Base-by-base conservation (phyloP, 345 rosid species). In the Populus alba region DNA sequence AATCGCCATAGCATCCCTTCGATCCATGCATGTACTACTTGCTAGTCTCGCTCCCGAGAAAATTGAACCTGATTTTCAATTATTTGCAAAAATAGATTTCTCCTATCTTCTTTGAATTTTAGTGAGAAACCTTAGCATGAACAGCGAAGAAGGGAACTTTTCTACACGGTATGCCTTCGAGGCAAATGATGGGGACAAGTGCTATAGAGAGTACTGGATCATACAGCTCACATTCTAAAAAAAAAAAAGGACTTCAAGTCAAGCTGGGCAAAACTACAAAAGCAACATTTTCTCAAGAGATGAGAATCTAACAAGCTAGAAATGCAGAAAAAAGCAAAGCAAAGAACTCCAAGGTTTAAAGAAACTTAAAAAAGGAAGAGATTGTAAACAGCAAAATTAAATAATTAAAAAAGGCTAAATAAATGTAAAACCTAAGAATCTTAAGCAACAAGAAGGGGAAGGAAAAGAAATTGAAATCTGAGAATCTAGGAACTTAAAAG, bases 11-110 rank as follows among this genome's bases (percentile, higher is more conserved):
- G 93, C 79, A 79, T 93, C 98, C 84, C 97, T 90, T 88, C 91
- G 91, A 89, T 96, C 99, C 99, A 96, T 95, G 89, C 99, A 91
- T 89, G 87, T 83, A 92, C 90, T 79, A 53, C 66, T 75, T 82
- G 77, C 61, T 43, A 71, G 74, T 25, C 29, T 73, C 75, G 76
- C 71, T 76, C 76, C 74, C 61, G 83, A 72, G 73, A 73, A 77
- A 80, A 74, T 81, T 77, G 61, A 68, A 86, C 77, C 83, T 80
- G 61, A 41, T 20, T 70, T 61, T 59, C 43, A 73, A 66, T 73
- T 62, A 70, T 77, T 73, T 65, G 51, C 55, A 68, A 79, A 68
- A 25, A 66, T 31, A 43, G 59, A 41, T 27, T 22, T 43, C 35
- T 47, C 49, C 63, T 65, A 72, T 61, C 62, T 45, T 37, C 62